These are phyloP conservation scores for Cladosporium phlei DNA, from an alignment of 2,329 filamentous ascomycete genomes.

Conservation along the genomic window DNA sequence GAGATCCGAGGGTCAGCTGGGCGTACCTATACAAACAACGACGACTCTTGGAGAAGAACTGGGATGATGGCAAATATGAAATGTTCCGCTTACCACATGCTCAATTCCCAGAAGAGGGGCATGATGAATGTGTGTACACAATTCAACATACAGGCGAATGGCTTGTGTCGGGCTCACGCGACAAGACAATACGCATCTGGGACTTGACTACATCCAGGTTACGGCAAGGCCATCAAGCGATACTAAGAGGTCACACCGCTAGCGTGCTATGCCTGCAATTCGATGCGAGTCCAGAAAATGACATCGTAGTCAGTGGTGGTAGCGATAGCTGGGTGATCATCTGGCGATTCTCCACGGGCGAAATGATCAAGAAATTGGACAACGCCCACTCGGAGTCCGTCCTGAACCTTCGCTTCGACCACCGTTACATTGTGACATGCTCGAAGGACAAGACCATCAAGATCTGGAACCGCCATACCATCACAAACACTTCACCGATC, in stretches of 20 bases:
- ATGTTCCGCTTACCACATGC: conserved; percentile 92
- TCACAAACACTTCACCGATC: conserved; percentile 46
- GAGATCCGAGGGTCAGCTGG: conserved; percentile 70
- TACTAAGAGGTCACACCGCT: conserved; percentile 67
- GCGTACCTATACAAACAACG: conserved; percentile 88
- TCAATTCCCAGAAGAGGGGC: conserved; percentile 71
- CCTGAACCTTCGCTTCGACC: conserved; percentile 87
- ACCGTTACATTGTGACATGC: conserved; percentile 86
- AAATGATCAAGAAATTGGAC: conserved; percentile 69
- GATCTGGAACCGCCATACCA: conserved; percentile 76
- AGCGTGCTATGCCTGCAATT: conserved; percentile 95
- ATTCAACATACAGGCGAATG: conserved; percentile 83
- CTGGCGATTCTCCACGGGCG: conserved; percentile 88
- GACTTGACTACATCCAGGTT: conserved; percentile 76
- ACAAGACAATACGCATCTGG: conserved; percentile 85
- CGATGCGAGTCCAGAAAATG: conserved; percentile 78
- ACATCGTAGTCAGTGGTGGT: conserved; percentile 91
- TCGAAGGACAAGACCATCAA: conserved; percentile 98
- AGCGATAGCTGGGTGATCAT: conserved; percentile 87
- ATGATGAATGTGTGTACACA: conserved; percentile 90
- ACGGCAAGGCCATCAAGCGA: conserved; percentile 54
- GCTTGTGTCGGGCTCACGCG: conserved; percentile 88
- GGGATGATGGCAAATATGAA: conserved; percentile 73
- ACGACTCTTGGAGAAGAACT: conserved; percentile 79
- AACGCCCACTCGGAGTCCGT: conserved; percentile 85